These are phyloP conservation scores for Aspergillus floridensis DNA, from an alignment of 2,329 filamentous ascomycete species.

Conservation along the genomic window DNA sequence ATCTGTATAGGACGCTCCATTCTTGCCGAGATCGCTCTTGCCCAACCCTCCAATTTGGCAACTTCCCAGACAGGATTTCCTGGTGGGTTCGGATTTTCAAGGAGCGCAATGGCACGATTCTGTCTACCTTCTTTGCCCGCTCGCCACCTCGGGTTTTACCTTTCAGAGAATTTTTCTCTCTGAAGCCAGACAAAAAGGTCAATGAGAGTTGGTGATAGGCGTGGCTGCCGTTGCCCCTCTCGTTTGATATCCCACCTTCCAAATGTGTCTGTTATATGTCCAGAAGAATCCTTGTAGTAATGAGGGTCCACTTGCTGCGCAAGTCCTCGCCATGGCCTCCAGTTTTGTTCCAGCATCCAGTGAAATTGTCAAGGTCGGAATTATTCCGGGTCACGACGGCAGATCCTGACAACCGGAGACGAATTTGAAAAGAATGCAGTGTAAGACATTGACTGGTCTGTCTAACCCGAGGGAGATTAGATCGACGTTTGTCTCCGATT, in stretches of 20 bases:
- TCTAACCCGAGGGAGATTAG: neutral
- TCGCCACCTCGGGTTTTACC: too few relatives aligned
- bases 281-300: neutral
- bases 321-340: neutral
- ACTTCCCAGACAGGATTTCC: neutral
- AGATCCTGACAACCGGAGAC: neutral
- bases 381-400: neutral
- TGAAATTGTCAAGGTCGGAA: neutral
- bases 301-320: neutral
- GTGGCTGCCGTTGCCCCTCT: neutral
- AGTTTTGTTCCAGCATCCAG: neutral
- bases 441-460: neutral
- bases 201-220: neutral
- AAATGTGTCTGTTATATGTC: neutral
- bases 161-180: too few relatives aligned
- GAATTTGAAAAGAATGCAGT: neutral
- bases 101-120: neutral
- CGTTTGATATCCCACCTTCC: neutral
- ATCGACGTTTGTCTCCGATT: neutral
- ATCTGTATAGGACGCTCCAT: slow-evolving; percentile 5
- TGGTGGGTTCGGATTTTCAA: slow-evolving; percentile 3
- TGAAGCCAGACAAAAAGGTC: neutral
- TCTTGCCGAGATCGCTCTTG: slow-evolving; percentile 1
- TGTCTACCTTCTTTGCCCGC: neutral
- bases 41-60: neutral